Evolutionary conservation across 371 early-diverging fungal species (phyloP).

Genomic region (Mortierella sp.): DNA sequence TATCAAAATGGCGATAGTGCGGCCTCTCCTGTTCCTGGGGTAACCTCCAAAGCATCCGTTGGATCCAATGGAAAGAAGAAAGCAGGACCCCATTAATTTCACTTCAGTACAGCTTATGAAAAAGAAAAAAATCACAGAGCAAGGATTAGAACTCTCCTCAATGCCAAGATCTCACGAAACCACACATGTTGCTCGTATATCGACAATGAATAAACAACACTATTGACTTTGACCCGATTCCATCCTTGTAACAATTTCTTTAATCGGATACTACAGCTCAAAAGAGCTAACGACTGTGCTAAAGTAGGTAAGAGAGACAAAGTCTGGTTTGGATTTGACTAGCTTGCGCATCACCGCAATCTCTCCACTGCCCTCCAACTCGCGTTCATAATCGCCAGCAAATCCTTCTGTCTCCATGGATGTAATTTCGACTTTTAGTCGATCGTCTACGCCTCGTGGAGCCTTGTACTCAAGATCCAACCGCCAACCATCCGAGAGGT

Average conservation of each 20-base stretch:
- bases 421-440: constrained; percentile 59
- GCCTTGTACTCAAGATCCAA: constrained; percentile 55
- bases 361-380: constrained; percentile 57
- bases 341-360: constrained; percentile 62
- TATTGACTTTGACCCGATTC: too few relatives aligned
- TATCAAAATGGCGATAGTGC: too few relatives aligned
- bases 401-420: constrained; percentile 64
- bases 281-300: constrained; percentile 22
- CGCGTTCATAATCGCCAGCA: constrained; percentile 58
- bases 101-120: too few relatives aligned
- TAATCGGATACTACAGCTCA: constrained; percentile 33
- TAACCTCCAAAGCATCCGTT: too few relatives aligned
- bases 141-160: too few relatives aligned
- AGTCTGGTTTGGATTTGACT: constrained; percentile 61
- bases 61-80: too few relatives aligned
- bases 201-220: too few relatives aligned
- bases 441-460: constrained; percentile 41
- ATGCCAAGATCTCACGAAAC: not conserved
- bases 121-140: too few relatives aligned
- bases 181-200: not conserved
- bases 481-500: constrained; percentile 67
- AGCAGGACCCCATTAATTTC: too few relatives aligned
- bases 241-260: too few relatives aligned
- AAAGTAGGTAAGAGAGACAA: constrained; percentile 69
- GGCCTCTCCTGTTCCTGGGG: too few relatives aligned